Evolutionary conservation across 768 basidiomycete genomes (phyloP), one percentile per base, ranked within the genome.

Genomic region (Lactarius pseudohatsudake): DNA sequence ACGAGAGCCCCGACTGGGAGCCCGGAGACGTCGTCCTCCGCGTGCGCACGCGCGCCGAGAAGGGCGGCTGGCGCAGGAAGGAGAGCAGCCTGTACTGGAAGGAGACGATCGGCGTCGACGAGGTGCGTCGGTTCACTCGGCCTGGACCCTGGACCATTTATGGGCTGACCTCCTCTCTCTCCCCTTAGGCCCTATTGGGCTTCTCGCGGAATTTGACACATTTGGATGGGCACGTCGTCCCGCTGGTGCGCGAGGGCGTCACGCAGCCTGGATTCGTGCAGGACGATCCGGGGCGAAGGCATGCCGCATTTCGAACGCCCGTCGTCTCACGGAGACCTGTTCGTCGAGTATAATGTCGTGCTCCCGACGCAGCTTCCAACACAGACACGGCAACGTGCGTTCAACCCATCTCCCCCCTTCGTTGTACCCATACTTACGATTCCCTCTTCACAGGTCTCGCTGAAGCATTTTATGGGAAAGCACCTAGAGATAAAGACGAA

Each of bases 221-320:
- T 77, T 81, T 99, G 65, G 97, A 98, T 73, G 96, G 94, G 5
- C 90, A 90, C 74, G 77, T 81, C 36, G 84, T 98, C 43, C 79
- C 81, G 59, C 78, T 98, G 11, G 81, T 81, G 47, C 84, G 94
- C 61, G 80, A 82, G 47, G 89, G 87, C 18, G 92, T 96, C 0
- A 98, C 97, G 45, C 97, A 99, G 74, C 97, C 97, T 70, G 94
- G 91, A 11, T 91, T 87, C 74, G 92, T 98, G 9, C 90, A 98
- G 74, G 74, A 84, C 82, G 15, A 82, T 98, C 64, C 84, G 87
- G 69, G 94, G 85, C 34, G 94, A 99, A 75, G 97, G 97, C 5
- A 94, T 98, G 89, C 90, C 92, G 1, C 74, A 86, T 43, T 88
- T 84, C 72, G 84, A 85, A 64, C 63, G 72, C 36, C 77, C 79